Conservation (phyloP, 192 early-diverging fungal genomes). For the Coemansia sp. region DNA sequence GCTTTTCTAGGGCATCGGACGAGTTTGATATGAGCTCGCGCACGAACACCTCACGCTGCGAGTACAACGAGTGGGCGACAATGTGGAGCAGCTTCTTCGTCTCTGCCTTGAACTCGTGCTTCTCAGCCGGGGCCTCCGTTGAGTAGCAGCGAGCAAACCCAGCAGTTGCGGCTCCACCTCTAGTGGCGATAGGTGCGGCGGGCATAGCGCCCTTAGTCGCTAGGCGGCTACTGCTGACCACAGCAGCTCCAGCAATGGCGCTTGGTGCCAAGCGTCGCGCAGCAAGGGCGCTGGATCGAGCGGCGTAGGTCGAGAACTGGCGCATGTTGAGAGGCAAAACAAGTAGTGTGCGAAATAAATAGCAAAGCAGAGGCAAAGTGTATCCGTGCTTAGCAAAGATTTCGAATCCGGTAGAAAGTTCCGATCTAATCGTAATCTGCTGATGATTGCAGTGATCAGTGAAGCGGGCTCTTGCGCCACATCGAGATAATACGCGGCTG, state of each 20-base stretch:
- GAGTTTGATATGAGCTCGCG: constrained; percentile 95
- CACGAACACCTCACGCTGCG: constrained; percentile 93
- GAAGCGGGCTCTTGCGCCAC: background rate
- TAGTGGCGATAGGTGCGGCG: background rate
- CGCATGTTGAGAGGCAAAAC: constrained; percentile 21
- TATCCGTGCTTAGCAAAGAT: background rate
- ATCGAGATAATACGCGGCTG: background rate
- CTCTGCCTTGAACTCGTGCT: constrained; percentile 81
- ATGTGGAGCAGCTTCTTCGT: constrained; percentile 88
- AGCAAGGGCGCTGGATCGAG: constrained; percentile 17
- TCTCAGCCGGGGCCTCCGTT: constrained; percentile 45
- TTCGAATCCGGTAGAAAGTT: background rate
- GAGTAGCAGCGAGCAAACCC: constrained; percentile 27
- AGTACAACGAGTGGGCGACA: constrained; percentile 96
- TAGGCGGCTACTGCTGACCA: background rate
- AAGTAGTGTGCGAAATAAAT: background rate
- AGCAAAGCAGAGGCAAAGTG: background rate
- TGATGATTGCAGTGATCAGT: background rate
- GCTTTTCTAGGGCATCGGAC: constrained; percentile 94
- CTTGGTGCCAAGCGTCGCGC: constrained; percentile 1
- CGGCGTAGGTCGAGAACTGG: constrained; percentile 29
- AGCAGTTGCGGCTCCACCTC: background rate
- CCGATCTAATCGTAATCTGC: background rate
- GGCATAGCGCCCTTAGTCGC: background rate
- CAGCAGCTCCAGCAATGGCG: background rate